phyloP scores from a whole-genome alignment of 305 asterid species.

The Fraxinus latifolia region DNA sequence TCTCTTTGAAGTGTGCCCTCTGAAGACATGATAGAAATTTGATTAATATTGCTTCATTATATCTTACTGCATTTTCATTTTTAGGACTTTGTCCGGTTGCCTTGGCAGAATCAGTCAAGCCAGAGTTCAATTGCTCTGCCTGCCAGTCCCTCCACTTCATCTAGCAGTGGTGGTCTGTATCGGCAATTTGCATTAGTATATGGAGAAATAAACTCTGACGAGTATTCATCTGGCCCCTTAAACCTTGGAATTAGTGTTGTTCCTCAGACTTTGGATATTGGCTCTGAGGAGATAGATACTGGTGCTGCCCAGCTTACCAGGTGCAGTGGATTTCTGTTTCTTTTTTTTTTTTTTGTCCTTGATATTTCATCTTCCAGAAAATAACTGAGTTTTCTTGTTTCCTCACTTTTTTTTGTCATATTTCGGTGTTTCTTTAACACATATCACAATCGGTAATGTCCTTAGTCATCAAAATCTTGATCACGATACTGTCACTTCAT shows the following conservation, averaged over 20 bases:
- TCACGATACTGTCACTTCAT: slow-evolving; percentile 46
- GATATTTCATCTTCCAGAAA: not conserved
- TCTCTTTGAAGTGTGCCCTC: slow-evolving; percentile 13
- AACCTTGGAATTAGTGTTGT: slow-evolving; percentile 55
- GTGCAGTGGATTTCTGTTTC: slow-evolving; percentile 32
- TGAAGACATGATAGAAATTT: not conserved
- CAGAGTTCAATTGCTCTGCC: slow-evolving; percentile 68
- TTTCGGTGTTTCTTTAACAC: slow-evolving; percentile 61
- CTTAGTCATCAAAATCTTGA: slow-evolving; percentile 48
- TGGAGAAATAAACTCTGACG: slow-evolving; percentile 54
- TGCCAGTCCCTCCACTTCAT: slow-evolving; percentile 60
- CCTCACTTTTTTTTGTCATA: slow-evolving; percentile 3
- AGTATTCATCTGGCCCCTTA: slow-evolving; percentile 55
- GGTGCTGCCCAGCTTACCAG: slow-evolving; percentile 56
- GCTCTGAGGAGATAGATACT: slow-evolving; percentile 58
- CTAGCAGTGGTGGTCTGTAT: slow-evolving; percentile 52
- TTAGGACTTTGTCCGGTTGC: slow-evolving; percentile 93
- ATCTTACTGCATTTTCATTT: slow-evolving; percentile 13
- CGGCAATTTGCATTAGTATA: slow-evolving; percentile 55
- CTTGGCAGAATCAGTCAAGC: slow-evolving; percentile 79
- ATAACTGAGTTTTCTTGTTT: slow-evolving; percentile 22
- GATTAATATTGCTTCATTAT: slow-evolving; percentile 13
- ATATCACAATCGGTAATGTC: slow-evolving; percentile 51
- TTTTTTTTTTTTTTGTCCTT: not conserved
- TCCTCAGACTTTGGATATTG: slow-evolving; percentile 60